Base-by-base conservation (phyloP, 345 rosid species). In the Rubroshorea leprosula region DNA sequence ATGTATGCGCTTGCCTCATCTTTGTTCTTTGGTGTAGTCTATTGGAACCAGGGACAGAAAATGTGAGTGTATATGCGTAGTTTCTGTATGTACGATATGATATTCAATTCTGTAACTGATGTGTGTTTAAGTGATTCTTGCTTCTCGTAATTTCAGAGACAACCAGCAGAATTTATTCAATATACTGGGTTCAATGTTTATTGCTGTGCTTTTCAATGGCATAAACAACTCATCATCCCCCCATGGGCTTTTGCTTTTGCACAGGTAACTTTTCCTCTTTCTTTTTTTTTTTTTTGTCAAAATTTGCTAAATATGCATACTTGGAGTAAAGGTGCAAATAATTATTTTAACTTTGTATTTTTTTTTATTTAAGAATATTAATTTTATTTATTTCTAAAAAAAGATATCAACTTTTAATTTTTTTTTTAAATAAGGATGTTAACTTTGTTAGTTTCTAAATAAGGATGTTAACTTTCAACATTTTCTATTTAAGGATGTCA, bases 11-110 rank as follows among this genome's bases (percentile, higher is more conserved):
- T 56, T 41, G 22, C 26, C 3, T 53, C 72, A 25, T 65, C 77
- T 53, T 0, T 83, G 18, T 23, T 83, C 11, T 75, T 72, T 43
- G 89, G 84, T 22, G 23, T 54, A 20, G 54, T 80, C 46, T 78
- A 76, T 41, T 82, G 82, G 92, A 62, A 79, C 52, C 64, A 68
- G 60, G 89, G 81, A 35, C 54, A 63, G 47, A 55, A 75, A 60
- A 69, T 78, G 86, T 85, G 22, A 31, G 80, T n/a, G n/a, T n/a
- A n/a, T n/a, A n/a, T n/a, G n/a, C n/a, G n/a, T n/a, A n/a, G n/a
- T n/a, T n/a, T n/a, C n/a, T n/a, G n/a, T n/a, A n/a, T n/a, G n/a
- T n/a, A n/a, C n/a, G n/a, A n/a, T n/a, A n/a, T n/a, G n/a, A n/a
- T n/a, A n/a, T n/a, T n/a, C n/a, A n/a, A n/a, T n/a, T n/a, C n/a